phyloP scores from a whole-genome alignment of 768 basidiomycete genomes.

The Hygrocybe punicea region DNA sequence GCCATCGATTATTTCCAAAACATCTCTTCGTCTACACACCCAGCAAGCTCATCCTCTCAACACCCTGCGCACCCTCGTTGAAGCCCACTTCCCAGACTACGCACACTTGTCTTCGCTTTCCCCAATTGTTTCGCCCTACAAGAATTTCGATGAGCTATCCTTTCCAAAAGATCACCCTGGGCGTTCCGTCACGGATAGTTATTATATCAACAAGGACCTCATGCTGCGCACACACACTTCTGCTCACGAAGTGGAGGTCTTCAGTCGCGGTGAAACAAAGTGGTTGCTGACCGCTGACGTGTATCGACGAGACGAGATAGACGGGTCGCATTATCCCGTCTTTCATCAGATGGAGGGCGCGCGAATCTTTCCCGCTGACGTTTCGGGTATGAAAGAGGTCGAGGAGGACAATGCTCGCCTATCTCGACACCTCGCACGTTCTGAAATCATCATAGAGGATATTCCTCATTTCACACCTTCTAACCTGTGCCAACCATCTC shows the following conservation, averaged over 20 bases:
- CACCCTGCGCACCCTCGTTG: slow-evolving; percentile 80
- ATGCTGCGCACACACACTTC: slow-evolving; percentile 98
- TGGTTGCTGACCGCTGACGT: slow-evolving; percentile 97
- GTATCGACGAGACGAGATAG: slow-evolving; percentile 97
- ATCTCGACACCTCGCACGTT: slow-evolving; percentile 53
- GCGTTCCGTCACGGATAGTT: slow-evolving; percentile 84
- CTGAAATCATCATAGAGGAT: slow-evolving; percentile 86
- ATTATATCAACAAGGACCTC: slow-evolving; percentile 85
- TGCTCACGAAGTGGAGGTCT: slow-evolving; percentile 96
- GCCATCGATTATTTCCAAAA: slow-evolving; percentile 77
- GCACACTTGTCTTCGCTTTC: slow-evolving; percentile 73
- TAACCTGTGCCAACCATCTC: slow-evolving; percentile 79
- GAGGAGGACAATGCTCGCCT: slow-evolving; percentile 70
- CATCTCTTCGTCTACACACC: slow-evolving; percentile 71
- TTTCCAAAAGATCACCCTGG: slow-evolving; percentile 94
- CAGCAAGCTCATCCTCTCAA: slow-evolving; percentile 78
- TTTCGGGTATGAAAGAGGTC: slow-evolving; percentile 56
- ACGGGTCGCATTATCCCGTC: slow-evolving; percentile 92
- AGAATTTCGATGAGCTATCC: slow-evolving; percentile 96
- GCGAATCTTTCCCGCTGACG: slow-evolving; percentile 64
- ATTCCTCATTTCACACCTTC: slow-evolving; percentile 64
- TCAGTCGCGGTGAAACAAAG: slow-evolving; percentile 65
- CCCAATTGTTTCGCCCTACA: slow-evolving; percentile 82
- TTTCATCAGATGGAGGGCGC: slow-evolving; percentile 99
- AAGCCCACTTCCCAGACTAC: slow-evolving; percentile 77